Conservation (phyloP, 768 basidiomycete genomes). For the Lepiota venenata region DNA sequence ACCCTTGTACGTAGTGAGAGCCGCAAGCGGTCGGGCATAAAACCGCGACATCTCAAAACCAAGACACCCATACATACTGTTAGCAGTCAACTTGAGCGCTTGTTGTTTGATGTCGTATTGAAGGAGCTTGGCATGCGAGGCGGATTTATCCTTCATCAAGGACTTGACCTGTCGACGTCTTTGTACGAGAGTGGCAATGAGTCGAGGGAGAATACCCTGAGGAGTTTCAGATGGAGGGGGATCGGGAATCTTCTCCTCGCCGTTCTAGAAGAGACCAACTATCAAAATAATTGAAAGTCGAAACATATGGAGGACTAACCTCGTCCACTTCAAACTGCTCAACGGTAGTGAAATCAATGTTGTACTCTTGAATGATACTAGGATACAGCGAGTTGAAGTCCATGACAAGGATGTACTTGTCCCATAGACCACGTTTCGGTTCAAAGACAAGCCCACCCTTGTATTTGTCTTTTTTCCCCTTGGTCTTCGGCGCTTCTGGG, state of each 20-base stretch:
- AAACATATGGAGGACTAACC: slow-evolving; percentile 22
- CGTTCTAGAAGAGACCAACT: slow-evolving; percentile 27
- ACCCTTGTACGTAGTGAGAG: slow-evolving; percentile 96
- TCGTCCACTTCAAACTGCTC: slow-evolving; percentile 67
- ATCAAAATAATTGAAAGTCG: not conserved
- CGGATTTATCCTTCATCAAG: slow-evolving; percentile 87
- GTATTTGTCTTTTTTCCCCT: slow-evolving; percentile 88
- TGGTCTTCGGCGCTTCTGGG: slow-evolving; percentile 46
- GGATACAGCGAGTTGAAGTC: slow-evolving; percentile 99
- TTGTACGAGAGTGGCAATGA: slow-evolving; percentile 94
- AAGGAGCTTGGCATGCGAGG: slow-evolving; percentile 68
- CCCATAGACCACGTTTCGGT: slow-evolving; percentile 94
- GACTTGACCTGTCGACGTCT: slow-evolving; percentile 89
- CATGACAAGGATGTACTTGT: slow-evolving; percentile 97
- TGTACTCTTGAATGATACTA: slow-evolving; percentile 99
- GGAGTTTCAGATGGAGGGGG: slow-evolving; percentile 67
- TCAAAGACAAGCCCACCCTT: slow-evolving; percentile 98
- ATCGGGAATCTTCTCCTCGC: slow-evolving; percentile 87
- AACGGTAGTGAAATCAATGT: slow-evolving; percentile 98
- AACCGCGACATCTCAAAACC: slow-evolving; percentile 97
- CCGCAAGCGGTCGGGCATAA: slow-evolving; percentile 95
- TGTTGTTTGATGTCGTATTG: slow-evolving; percentile 99
- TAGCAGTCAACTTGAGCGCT: slow-evolving; percentile 96
- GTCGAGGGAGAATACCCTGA: slow-evolving; percentile 92
- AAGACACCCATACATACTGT: slow-evolving; percentile 99